Evolutionary conservation across 2,329 filamentous ascomycete genomes (phyloP), one percentile per base, ranked within the genome.

Genomic region (Aspergillus sp.): DNA sequence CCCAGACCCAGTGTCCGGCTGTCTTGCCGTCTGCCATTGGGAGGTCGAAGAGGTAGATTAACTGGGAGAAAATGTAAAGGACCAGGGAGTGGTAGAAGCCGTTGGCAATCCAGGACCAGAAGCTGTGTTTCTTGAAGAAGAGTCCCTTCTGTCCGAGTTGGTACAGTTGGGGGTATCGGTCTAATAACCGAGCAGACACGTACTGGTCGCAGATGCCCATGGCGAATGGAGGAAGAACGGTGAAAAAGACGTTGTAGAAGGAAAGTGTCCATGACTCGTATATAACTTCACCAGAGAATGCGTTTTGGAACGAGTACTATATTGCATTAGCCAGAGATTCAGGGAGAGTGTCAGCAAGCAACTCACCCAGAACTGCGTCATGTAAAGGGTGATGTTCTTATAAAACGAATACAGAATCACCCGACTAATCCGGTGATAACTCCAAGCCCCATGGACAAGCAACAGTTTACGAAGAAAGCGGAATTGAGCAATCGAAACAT

Each of bases 201-300:
- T 94, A 97, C 66, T 98, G 94, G 67, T 98, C 94, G 55, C 96
- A 88, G 54, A 98, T 95, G 59, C 93, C 93, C 63, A 98, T 85
- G 1, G 89, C 91, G 51, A 98, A 85, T 1, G 93, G 93, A 13
- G 93, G 93, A 15, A 96, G 76, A 17, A 95, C 86, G 0, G 93
- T 98, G 74, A 95, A 98, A 67, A 98, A 86, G 67, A 98, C 90
- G 75, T 98, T 98, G 78, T 96, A 98, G 74, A 97, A 95, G 6
- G 91, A 95, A n/a, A 98, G 76, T 0, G 90, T 96, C 94, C 94
- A 98, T 7, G 93, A 97, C 72, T 98, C 93, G 78, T 90, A 97
- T 65, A 98, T 97, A 64, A 97, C 89, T 66, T 96, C 86, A 45
- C 93, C 93, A 1, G 91, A 97, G 70, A 97, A 98, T 56, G 88